Evolutionary conservation across 495 filamentous ascomycete species (phyloP).

Genomic region (Clohesyomyces aquaticus): DNA sequence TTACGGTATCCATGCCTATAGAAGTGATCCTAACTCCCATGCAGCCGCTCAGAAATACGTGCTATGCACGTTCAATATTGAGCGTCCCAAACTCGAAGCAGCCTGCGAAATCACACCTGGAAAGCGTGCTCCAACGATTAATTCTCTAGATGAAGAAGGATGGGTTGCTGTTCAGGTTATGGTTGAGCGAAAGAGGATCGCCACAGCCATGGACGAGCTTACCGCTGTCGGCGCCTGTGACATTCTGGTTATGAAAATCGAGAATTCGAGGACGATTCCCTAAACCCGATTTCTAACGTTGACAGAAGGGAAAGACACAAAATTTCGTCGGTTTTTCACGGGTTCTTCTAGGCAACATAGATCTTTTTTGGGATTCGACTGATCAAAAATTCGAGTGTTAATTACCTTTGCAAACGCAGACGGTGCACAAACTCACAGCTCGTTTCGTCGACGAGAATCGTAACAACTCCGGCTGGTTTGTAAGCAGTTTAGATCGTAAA

Average conservation of each 20-base stretch:
- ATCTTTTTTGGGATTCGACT: too few species aligned
- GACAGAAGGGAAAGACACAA: not conserved
- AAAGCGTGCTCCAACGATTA: constrained; percentile 92
- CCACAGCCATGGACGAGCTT: constrained; percentile 88
- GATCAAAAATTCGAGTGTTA: too few species aligned
- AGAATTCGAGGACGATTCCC: constrained; percentile 63
- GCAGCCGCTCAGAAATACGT: constrained; percentile 88
- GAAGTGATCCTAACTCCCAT: not conserved
- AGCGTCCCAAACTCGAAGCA: constrained; percentile 63
- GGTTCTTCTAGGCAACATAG: too few species aligned
- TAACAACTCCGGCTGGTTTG: too few species aligned
- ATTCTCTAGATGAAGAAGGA: constrained; percentile 77
- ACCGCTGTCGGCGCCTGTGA: constrained; percentile 79
- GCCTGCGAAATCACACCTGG: constrained; percentile 87
- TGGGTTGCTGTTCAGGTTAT: constrained; percentile 95
- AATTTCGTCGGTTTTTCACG: too few species aligned
- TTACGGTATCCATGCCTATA: not conserved
- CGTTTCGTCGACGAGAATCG: too few species aligned
- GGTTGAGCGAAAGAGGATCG: constrained; percentile 90
- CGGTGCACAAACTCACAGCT: too few species aligned
- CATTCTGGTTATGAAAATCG: constrained; percentile 84
- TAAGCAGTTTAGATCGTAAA: too few species aligned
- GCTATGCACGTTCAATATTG: constrained; percentile 94
- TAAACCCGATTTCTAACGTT: too few species aligned
- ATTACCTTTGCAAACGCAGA: too few species aligned